These are phyloP conservation scores for Trapa incisa DNA, from an alignment of 345 rosid genomes.

Conservation along the genomic window DNA sequence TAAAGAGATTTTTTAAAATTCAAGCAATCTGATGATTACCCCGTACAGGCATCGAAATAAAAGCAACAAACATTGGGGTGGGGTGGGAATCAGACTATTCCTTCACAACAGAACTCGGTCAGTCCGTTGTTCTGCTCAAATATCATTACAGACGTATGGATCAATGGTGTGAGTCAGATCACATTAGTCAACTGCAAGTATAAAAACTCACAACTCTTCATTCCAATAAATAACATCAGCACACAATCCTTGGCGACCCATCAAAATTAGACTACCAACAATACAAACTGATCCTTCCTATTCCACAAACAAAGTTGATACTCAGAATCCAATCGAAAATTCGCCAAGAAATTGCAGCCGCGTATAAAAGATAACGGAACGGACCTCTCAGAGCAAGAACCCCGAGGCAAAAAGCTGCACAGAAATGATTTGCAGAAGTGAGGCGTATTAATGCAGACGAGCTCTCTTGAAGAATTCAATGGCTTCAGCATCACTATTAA, in stretches of 20 bases:
- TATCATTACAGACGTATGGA: neutral
- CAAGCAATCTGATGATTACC: neutral
- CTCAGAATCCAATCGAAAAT: neutral
- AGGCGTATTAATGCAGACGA: constrained; percentile 4
- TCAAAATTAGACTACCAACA: neutral
- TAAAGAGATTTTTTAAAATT: neutral
- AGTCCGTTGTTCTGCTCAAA: neutral
- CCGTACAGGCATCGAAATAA: neutral
- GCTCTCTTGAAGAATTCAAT: constrained; percentile 7
- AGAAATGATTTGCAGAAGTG: neutral
- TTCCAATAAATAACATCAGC: neutral
- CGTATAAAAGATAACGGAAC: neutral
- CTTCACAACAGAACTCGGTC: neutral
- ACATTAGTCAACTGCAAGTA: neutral
- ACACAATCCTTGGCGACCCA: constrained; percentile 5
- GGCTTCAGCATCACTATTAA: constrained; percentile 8
- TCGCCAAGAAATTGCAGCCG: neutral
- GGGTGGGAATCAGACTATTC: neutral
- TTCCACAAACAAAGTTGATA: neutral
- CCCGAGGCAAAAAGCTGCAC: neutral
- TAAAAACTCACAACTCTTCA: neutral
- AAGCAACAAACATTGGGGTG: neutral
- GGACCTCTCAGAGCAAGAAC: neutral
- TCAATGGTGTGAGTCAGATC: neutral
- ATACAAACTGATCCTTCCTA: neutral